Conservation (phyloP, 257 asterid species). For the Catharanthus roseus region DNA sequence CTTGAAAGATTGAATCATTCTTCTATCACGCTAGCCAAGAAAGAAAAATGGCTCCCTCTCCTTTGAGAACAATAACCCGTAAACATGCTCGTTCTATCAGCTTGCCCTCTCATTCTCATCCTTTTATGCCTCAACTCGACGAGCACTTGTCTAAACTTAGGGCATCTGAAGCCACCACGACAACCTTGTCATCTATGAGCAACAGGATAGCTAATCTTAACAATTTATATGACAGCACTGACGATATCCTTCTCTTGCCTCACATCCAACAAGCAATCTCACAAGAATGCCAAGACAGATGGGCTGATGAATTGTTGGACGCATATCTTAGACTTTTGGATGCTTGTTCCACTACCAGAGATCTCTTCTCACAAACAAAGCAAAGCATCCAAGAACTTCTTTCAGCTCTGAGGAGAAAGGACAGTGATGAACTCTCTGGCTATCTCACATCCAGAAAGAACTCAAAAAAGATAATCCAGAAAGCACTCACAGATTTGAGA, state of each 20-base stretch:
- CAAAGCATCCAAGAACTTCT: slow-evolving; percentile 21
- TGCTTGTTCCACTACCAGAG: not conserved
- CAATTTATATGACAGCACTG: too few species aligned
- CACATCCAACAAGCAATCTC: slow-evolving; percentile 20
- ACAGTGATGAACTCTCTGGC: slow-evolving; percentile 10
- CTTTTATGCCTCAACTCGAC: slow-evolving; percentile 30
- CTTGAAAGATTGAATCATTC: not conserved
- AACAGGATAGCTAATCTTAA: too few species aligned
- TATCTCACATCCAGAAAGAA: slow-evolving; percentile 20
- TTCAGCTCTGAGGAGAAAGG: slow-evolving; percentile 2
- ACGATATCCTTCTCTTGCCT: slow-evolving; percentile 30
- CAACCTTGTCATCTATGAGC: slow-evolving; percentile 25
- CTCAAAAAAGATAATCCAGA: slow-evolving; percentile 17
- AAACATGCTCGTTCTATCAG: slow-evolving; percentile 43
- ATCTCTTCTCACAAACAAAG: slow-evolving; percentile 7
- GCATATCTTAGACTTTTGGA: slow-evolving; percentile 6
- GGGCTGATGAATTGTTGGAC: slow-evolving; percentile 22
- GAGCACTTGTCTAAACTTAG: slow-evolving; percentile 21
- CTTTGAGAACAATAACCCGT: slow-evolving; percentile 32
- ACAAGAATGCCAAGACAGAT: slow-evolving; percentile 18
- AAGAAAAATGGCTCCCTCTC: slow-evolving; percentile 34
- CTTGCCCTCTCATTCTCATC: slow-evolving; percentile 33
- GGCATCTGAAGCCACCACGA: slow-evolving; percentile 21
- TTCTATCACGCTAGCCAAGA: too few species aligned
- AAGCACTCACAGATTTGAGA: slow-evolving; percentile 21